Evolutionary conservation across 2,329 filamentous ascomycete genomes (phyloP).

Genomic region (Ilyonectria mors-panacis): DNA sequence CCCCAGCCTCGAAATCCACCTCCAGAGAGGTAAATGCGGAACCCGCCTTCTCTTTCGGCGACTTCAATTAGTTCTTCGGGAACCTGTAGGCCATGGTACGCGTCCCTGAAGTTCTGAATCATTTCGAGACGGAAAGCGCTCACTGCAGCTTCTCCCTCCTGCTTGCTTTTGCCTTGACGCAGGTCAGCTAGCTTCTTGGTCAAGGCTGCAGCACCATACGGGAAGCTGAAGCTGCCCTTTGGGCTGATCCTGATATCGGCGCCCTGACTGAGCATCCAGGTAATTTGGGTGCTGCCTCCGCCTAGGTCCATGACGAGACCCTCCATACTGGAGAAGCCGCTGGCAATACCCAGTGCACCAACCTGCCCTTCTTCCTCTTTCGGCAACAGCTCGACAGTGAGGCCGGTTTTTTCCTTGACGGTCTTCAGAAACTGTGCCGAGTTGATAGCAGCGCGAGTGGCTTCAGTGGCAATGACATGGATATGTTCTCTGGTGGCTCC

Average conservation of each 20-base stretch:
- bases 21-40: constrained; percentile 77
- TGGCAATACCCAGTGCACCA: constrained; percentile 77
- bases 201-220: constrained; percentile 79
- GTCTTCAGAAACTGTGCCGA: constrained; percentile 46
- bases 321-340: constrained; percentile 71
- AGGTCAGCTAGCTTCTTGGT: constrained; percentile 66
- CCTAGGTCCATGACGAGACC: constrained; percentile 82
- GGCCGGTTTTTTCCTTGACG: constrained; percentile 70
- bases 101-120: constrained; percentile 63
- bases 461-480: constrained; percentile 52
- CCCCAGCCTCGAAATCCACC: constrained; percentile 82
- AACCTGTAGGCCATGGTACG: constrained; percentile 67
- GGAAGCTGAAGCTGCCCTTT: constrained; percentile 74
- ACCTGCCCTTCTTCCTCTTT: constrained; percentile 78
- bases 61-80: constrained; percentile 64
- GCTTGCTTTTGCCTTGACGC: constrained; percentile 53
- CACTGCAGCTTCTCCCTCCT: constrained; percentile 61
- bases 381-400: constrained; percentile 71
- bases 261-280: constrained; percentile 71
- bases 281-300: constrained; percentile 79
- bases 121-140: constrained; percentile 65
- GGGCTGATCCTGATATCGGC: constrained; percentile 67
- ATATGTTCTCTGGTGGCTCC: constrained; percentile 44
- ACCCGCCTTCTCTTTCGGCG: constrained; percentile 61
- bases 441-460: constrained; percentile 50